Evolutionary conservation across 2,329 filamentous ascomycete genomes (phyloP).

Genomic region (Talaromyces sp.): DNA sequence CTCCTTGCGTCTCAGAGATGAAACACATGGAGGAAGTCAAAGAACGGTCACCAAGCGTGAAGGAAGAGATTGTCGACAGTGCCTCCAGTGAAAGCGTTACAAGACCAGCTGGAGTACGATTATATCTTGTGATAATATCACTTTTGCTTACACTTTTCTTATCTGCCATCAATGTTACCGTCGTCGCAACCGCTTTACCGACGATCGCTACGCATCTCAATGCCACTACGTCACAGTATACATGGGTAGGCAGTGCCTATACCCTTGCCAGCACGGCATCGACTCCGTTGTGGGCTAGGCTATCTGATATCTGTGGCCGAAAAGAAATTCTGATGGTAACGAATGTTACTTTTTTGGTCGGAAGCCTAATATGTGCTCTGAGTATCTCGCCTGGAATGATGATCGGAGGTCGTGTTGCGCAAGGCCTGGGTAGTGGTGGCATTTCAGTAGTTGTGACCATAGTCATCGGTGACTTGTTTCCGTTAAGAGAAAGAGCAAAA

Average conservation of each 20-base stretch:
- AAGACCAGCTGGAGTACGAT: slow-evolving; percentile 4
- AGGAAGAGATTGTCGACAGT: background rate
- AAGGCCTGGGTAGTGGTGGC: slow-evolving; percentile 51
- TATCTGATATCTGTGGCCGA: slow-evolving; percentile 58
- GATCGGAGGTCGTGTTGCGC: slow-evolving; percentile 48
- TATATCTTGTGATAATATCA: slow-evolving; percentile 10
- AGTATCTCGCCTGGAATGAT: slow-evolving; percentile 48
- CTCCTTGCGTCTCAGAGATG: background rate
- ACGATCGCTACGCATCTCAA: slow-evolving; percentile 54
- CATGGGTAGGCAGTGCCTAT: slow-evolving; percentile 54
- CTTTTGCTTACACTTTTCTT: slow-evolving; percentile 20
- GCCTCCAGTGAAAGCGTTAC: background rate
- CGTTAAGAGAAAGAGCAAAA: slow-evolving; percentile 41
- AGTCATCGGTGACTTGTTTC: slow-evolving; percentile 51
- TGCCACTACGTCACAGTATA: slow-evolving; percentile 42
- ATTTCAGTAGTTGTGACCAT: slow-evolving; percentile 49
- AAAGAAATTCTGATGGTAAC: slow-evolving; percentile 53
- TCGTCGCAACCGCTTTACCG: slow-evolving; percentile 56
- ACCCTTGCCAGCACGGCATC: slow-evolving; percentile 47
- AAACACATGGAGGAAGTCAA: slow-evolving; percentile 4
- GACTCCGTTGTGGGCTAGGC: slow-evolving; percentile 23
- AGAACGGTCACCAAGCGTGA: slow-evolving; percentile 3
- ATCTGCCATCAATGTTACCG: slow-evolving; percentile 39
- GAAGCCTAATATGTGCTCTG: slow-evolving; percentile 50
- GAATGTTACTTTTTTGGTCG: slow-evolving; percentile 51